These are phyloP conservation scores for Leccinum subgranulosum DNA, from an alignment of 768 basidiomycete genomes.

Conservation along the genomic window DNA sequence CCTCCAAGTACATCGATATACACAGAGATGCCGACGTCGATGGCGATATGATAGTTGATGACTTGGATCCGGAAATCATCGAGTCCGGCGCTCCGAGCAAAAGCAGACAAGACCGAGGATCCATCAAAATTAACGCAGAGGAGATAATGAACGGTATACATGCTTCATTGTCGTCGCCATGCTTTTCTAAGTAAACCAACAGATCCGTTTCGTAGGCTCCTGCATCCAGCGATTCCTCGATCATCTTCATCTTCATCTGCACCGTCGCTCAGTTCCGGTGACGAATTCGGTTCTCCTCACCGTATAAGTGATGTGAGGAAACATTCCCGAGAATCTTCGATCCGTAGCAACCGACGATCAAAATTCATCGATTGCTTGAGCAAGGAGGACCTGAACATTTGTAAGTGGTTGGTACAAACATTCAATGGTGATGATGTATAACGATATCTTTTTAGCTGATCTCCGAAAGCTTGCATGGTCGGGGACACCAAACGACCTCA, in stretches of 20 bases:
- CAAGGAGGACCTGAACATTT: constrained; percentile 77
- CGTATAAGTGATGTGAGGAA: constrained; percentile 46
- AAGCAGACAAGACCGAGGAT: constrained; percentile 42
- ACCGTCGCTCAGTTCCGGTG: constrained; percentile 3
- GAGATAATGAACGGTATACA: constrained; percentile 73
- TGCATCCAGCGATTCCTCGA: constrained; percentile 28
- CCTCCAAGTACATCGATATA: constrained; percentile 19
- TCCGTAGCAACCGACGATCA: constrained; percentile 70
- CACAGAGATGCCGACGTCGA: constrained; percentile 64
- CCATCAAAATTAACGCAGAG: constrained; percentile 64
- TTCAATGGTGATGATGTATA: constrained; percentile 1
- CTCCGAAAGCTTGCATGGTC: constrained; percentile 93
- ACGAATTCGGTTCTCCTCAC: constrained; percentile 10
- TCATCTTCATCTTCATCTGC: constrained; percentile 7
- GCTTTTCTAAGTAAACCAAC: constrained; percentile 31
- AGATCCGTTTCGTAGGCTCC: constrained; percentile 62
- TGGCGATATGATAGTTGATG: constrained; percentile 73
- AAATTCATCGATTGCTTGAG: constrained; percentile 82
- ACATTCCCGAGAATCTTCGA: constrained; percentile 69
- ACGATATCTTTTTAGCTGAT: constrained; percentile 48
- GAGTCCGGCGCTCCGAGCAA: constrained; percentile 35
- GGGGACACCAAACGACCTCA: constrained; percentile 83
- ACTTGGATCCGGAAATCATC: constrained; percentile 60
- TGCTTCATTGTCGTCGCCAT: constrained; percentile 11
- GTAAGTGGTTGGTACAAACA: constrained; percentile 39